Percentiles rank a stretch among this genome's conserved stretches.
These are phyloP conservation scores for Reutealis trisperma DNA, from an alignment of 345 rosid genomes.

Conservation along the genomic window DNA sequence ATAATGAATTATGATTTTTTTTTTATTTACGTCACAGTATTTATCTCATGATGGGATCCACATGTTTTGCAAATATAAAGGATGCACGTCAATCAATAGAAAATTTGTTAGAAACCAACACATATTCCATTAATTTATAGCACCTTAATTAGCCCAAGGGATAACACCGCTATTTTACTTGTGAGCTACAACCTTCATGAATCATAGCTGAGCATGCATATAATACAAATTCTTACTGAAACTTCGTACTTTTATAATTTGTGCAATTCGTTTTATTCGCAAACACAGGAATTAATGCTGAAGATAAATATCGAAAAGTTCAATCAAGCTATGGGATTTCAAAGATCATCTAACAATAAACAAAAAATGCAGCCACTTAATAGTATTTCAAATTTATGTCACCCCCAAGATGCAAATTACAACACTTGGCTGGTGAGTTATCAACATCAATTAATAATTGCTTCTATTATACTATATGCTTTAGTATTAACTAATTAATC, in stretches of 20 bases:
- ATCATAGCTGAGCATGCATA: too few relatives aligned
- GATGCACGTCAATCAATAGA: neutral
- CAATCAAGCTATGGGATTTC: conserved; percentile 35
- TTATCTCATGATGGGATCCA: neutral
- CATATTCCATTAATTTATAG: too few relatives aligned
- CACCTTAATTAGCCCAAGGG: too few relatives aligned
- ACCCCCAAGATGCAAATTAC: conserved; percentile 24
- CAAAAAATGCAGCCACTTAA: conserved; percentile 24
- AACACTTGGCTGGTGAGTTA: conserved; percentile 46
- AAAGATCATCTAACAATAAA: conserved; percentile 22
- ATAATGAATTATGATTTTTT: too few relatives aligned
- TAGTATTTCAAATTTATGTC: conserved; percentile 8
- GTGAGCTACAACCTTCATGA: too few relatives aligned
- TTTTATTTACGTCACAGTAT: too few relatives aligned
- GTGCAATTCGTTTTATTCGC: too few relatives aligned
- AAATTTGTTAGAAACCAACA: too few relatives aligned
- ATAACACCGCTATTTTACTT: too few relatives aligned
- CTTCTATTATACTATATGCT: too few relatives aligned
- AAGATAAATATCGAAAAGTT: conserved; percentile 28
- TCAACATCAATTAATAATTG: neutral
- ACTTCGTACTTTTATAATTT: neutral
- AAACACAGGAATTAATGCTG: conserved; percentile 5
- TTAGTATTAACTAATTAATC: too few relatives aligned
- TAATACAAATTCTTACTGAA: neutral
- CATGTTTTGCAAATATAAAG: neutral